Conservation (phyloP, 139 green algal species). For the Dunaliella primolecta region DNA sequence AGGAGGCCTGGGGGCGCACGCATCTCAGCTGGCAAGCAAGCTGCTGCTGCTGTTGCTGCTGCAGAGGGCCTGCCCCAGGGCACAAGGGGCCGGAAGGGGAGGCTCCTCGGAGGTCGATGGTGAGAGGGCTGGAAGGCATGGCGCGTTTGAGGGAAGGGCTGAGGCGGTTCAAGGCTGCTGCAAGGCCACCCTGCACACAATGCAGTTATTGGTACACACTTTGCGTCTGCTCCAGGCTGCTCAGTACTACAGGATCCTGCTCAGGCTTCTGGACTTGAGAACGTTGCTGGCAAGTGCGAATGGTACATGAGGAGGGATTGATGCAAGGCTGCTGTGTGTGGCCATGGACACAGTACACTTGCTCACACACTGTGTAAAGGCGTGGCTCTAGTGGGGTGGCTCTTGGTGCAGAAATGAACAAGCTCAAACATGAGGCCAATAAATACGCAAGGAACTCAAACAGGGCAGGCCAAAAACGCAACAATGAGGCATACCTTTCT, state of each 20-base stretch:
- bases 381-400: too few relatives aligned
- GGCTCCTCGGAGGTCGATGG: background rate
- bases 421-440: too few relatives aligned
- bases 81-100: background rate
- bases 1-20: background rate
- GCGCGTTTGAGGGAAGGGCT: background rate
- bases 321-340: background rate
- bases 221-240: too few relatives aligned
- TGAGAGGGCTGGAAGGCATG: background rate
- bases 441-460: too few relatives aligned
- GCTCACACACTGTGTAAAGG: too few relatives aligned
- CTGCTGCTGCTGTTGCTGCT: background rate
- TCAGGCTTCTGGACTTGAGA: too few relatives aligned
- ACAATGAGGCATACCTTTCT: too few relatives aligned
- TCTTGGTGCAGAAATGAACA: too few relatives aligned
- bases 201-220: background rate
- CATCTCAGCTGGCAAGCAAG: background rate
- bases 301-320: background rate
- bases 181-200: background rate
- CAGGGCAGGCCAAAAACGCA: too few relatives aligned
- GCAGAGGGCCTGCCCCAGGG: background rate
- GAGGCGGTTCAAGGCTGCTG: background rate
- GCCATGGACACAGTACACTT: background rate
- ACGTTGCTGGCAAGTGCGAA: background rate
- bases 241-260: too few relatives aligned